Evolutionary conservation across 805 yeast species (phyloP).

Genomic region (Candida silvicultrix): DNA sequence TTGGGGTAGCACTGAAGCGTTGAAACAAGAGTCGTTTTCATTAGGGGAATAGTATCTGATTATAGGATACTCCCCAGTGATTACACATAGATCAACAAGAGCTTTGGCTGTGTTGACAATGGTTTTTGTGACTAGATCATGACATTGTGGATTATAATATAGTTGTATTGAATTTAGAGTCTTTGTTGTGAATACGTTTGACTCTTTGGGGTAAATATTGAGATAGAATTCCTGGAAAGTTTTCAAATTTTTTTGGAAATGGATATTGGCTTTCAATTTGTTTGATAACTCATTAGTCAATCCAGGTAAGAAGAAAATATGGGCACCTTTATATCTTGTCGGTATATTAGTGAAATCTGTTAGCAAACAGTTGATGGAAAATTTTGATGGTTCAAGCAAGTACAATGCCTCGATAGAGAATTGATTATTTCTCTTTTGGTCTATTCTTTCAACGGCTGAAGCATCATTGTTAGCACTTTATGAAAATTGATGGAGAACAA

Average conservation of each 20-base stretch:
- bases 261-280: conserved; percentile 22
- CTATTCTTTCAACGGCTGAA: conserved; percentile 59
- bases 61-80: conserved; percentile 85
- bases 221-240: conserved; percentile 37
- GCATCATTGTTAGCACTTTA: neutral
- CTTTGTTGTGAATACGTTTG: conserved; percentile 66
- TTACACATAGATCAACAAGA: conserved; percentile 64
- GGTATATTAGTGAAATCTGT: conserved; percentile 67
- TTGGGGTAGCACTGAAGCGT: conserved; percentile 56
- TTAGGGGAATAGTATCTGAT: conserved; percentile 65
- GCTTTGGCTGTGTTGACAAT: conserved; percentile 54
- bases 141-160: conserved; percentile 62
- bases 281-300: conserved; percentile 26
- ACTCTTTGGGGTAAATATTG: conserved; percentile 59
- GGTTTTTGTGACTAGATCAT: conserved; percentile 52
- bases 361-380: conserved; percentile 66
- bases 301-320: conserved; percentile 68
- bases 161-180: conserved; percentile 58
- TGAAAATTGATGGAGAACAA: no score
- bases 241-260: conserved; percentile 23
- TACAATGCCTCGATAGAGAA: conserved; percentile 74
- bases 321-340: conserved; percentile 68
- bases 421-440: conserved; percentile 53
- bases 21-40: conserved; percentile 37
- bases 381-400: conserved; percentile 62